These are phyloP conservation scores for Suhomyces maxii DNA, from an alignment of 1,139 yeast genomes.

Conservation along the genomic window DNA sequence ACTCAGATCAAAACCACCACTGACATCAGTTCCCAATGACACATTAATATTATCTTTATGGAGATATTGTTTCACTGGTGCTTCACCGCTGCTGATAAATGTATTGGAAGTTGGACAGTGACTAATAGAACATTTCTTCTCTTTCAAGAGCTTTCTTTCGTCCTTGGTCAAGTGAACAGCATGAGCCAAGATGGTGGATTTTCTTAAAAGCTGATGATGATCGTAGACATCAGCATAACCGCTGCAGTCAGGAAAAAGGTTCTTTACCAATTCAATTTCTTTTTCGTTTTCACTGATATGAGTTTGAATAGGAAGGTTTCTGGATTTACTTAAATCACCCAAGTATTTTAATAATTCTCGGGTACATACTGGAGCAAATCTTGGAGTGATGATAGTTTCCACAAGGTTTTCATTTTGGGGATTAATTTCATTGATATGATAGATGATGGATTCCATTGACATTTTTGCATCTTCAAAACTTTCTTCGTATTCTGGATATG, in stretches of 20 bases:
- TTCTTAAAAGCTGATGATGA: constrained; percentile 55
- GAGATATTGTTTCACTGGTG: constrained; percentile 68
- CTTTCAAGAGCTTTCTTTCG: constrained; percentile 60
- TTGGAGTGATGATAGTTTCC: constrained; percentile 83
- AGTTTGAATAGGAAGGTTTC: constrained; percentile 75
- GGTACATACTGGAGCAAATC: constrained; percentile 92
- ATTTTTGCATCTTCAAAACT: constrained; percentile 55
- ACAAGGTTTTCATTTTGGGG: constrained; percentile 50
- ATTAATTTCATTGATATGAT: constrained; percentile 53
- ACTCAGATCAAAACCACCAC: constrained; percentile 88
- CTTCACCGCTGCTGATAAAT: constrained; percentile 87
- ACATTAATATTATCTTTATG: constrained; percentile 70
- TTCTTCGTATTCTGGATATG: constrained; percentile 72
- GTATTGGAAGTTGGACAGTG: constrained; percentile 96
- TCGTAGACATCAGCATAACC: constrained; percentile 80
- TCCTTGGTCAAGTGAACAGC: constrained; percentile 71
- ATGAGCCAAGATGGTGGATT: constrained; percentile 82
- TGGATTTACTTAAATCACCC: constrained; percentile 54
- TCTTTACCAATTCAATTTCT: constrained; percentile 76
- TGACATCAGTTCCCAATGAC: constrained; percentile 86
- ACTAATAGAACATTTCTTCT: constrained; percentile 67
- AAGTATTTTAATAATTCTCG: constrained; percentile 59
- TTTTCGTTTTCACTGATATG: constrained; percentile 79
- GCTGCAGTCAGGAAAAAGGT: constrained; percentile 68
- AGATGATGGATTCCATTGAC: constrained; percentile 59